Base-by-base conservation (phyloP, 106 monocot species). In the Iris macrosiphon region DNA sequence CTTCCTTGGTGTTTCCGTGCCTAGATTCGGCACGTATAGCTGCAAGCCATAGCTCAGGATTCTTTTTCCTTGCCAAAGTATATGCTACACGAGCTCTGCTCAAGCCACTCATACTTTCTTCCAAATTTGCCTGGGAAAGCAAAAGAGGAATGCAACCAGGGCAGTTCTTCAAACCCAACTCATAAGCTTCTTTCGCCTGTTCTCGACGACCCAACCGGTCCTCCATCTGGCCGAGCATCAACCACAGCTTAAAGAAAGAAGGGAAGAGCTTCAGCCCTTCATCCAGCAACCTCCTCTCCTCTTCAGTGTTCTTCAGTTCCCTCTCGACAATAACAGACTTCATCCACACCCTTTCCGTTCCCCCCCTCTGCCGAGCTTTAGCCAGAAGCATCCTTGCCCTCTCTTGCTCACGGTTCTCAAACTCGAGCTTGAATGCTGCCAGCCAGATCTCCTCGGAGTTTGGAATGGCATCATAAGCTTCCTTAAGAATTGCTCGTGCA, bases 221-320 rank as follows among this genome's bases (percentile, higher is more conserved):
- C 55, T 96, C 96, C 96, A 96, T 89, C 66, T 96, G 96, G 12
- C 96, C 96, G 57, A 96, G 78, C 96, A 96, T 96, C 55, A 96
- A 63, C 96, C 96, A 96, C 40, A 96, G 43, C 68, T 96, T 96
- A 67, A 86, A 96, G 43, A 83, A 90, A 29, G 64, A 62, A 42
- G 96, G 90, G 72, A 82, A 96, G 20, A 72, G 61, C 65, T 79
- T 77, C 44, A 96, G 41, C 2, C 89, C 90, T 70, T 96, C 89
- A 62, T 90, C 84, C 11, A 96, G 49, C 45, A 96, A 55, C 37
- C 66, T 74, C 69, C 83, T 76, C 64, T 96, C 89, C 49, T 96
- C 96, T 14, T 38, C 30, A 32, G 52, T 70, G 59, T 90, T 90
- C 18, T 86, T 86, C 19, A 96, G 51, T 40, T 96, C 96, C 52